phyloP scores from a whole-genome alignment of 2,329 filamentous ascomycete genomes.

The Fonsecaea pugnacius region DNA sequence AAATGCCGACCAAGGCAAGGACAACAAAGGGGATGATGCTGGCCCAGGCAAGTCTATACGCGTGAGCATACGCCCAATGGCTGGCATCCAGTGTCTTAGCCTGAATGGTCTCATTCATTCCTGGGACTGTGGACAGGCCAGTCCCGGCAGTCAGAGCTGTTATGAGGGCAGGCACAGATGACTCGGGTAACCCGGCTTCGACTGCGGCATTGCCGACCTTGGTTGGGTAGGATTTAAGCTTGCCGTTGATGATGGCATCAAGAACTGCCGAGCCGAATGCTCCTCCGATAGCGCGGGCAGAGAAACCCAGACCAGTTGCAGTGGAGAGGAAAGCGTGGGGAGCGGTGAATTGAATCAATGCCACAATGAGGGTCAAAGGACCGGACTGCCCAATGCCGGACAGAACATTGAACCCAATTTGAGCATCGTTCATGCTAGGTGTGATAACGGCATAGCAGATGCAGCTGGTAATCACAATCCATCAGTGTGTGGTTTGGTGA shows the following conservation, averaged over 20 bases:
- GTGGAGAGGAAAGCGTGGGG: conserved; percentile 59
- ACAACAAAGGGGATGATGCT: conserved; percentile 59
- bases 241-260: conserved; percentile 58
- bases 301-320: conserved; percentile 59
- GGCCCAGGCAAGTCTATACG: conserved; percentile 57
- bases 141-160: conserved; percentile 47
- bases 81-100: conserved; percentile 48
- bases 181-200: conserved; percentile 49
- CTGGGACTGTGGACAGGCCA: conserved; percentile 42
- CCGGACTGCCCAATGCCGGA: conserved; percentile 56
- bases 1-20: conserved; percentile 52
- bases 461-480: conserved; percentile 38
- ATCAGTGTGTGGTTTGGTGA: conserved; percentile 16
- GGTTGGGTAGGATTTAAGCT: conserved; percentile 49
- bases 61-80: conserved; percentile 52
- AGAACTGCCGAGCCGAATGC: conserved; percentile 60
- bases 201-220: conserved; percentile 50
- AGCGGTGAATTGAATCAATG: conserved; percentile 58
- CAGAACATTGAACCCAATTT: conserved; percentile 56
- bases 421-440: conserved; percentile 51
- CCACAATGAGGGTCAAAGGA: conserved; percentile 56
- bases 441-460: conserved; percentile 55
- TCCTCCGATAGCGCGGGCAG: conserved; percentile 58
- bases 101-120: conserved; percentile 47
- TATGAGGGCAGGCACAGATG: conserved; percentile 47